Evolutionary conservation across 176 grass and related monocot genomes (phyloP).

Genomic region (Aegilops umbellulata): DNA sequence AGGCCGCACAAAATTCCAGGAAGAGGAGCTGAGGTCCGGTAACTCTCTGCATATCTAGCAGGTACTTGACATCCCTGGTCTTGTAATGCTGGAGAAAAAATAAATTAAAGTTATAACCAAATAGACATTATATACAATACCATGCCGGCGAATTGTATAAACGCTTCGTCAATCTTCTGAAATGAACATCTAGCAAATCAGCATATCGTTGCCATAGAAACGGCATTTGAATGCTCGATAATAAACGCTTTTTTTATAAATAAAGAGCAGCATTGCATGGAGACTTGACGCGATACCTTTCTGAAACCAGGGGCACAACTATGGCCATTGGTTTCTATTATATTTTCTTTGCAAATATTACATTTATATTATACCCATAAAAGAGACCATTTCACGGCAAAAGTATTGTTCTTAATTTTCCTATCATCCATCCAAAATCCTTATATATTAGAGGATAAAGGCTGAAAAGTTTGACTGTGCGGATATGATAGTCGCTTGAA

Average conservation of each 20-base stretch:
- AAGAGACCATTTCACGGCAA: not conserved
- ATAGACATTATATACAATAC: not conserved
- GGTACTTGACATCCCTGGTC: constrained; percentile 81
- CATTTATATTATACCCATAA: not conserved
- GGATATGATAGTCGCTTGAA: not conserved
- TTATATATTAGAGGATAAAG: too few relatives aligned
- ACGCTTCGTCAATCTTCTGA: constrained; percentile 89
- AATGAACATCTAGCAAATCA: constrained; percentile 25
- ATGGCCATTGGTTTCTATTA: not conserved
- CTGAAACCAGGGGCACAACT: too few relatives aligned
- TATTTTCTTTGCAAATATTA: not conserved
- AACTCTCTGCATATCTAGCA: constrained; percentile 89
- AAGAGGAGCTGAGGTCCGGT: constrained; percentile 75
- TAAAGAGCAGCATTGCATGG: not conserved
- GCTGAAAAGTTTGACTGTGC: not conserved
- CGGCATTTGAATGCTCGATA: not conserved
- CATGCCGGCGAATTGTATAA: not conserved
- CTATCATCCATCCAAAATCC: not conserved
- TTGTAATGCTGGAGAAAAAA: constrained; percentile 69
- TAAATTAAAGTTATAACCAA: not conserved
- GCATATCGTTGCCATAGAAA: not conserved
- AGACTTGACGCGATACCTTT: not conserved
- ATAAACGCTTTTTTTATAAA: not conserved
- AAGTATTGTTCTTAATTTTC: not conserved
- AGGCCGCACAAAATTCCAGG: constrained; percentile 78